Percentiles rank a stretch among this genome's conserved stretches.
Evolutionary conservation across 257 asterid species (phyloP).

Genomic region (Nicotiana benthamiana): DNA sequence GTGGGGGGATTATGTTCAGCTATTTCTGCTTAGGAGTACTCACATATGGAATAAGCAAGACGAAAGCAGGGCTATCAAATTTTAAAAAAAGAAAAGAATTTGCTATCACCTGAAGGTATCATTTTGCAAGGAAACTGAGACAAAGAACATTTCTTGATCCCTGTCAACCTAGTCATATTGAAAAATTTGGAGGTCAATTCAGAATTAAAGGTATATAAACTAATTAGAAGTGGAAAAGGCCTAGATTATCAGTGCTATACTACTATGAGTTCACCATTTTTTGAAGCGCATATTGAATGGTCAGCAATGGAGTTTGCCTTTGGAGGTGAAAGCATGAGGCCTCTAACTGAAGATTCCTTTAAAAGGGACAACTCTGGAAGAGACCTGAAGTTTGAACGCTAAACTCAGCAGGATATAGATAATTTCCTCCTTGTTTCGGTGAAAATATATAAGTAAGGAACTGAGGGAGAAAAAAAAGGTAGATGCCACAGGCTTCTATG

Average conservation of each 20-base stretch:
- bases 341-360: constrained; percentile 67
- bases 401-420: neutral
- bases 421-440: neutral
- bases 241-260: constrained; percentile 30
- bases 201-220: constrained; percentile 4
- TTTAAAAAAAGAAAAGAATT: neutral
- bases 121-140: constrained; percentile 53
- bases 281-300: constrained; percentile 50
- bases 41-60: neutral
- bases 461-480: neutral
- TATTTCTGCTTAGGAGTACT: neutral
- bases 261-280: constrained; percentile 60
- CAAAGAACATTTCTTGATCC: constrained; percentile 64
- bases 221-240: neutral
- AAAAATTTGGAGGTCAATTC: constrained; percentile 9
- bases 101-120: constrained; percentile 57
- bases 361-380: constrained; percentile 76
- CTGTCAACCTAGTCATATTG: constrained; percentile 48
- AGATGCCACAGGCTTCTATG: neutral
- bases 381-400: constrained; percentile 47
- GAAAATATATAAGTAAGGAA: neutral
- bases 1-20: neutral
- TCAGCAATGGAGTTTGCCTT: constrained; percentile 42
- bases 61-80: neutral
- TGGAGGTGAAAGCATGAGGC: constrained; percentile 41